Base-by-base conservation (phyloP, 495 filamentous ascomycete genomes). In the Neurospora sp. region DNA sequence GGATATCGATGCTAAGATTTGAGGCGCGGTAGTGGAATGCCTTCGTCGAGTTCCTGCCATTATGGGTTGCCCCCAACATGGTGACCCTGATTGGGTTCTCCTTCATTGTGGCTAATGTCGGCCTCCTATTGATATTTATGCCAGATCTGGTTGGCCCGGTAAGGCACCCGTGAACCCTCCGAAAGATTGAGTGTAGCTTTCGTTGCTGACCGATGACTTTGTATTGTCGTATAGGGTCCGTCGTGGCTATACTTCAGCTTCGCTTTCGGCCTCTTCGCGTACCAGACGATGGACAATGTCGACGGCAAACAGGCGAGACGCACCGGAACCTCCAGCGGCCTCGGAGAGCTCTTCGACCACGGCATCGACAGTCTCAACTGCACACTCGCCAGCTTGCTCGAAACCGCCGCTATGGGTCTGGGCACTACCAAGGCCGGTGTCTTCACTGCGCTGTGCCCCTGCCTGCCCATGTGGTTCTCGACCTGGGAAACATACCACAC, bases 401-500 rank as follows among this genome's bases (percentile, higher is more conserved):
- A 97, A 81, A 94, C 92, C 9, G 94, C 93, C 12, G 94, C 94
- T 20, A 92, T 99, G 91, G 96, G 94, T 37, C 85, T 96, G 41
- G 96, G 96, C 45, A 87, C 92, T 9, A 91, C 90, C 9, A 87
- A 88, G 71, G 87, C 93, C 8, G 96, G 96, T 75, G 91, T 94
- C 65, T 96, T 96, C 79, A 99, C 96, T 1, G 94, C 94, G 14
- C 82, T 98, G 44, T 88, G 94, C 70, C 96, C 96, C 2, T 96
- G 93, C 75, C 83, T 99, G 9, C 93, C 96, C 31, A 99, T 99
- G 96, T 98, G 97, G 85, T 97, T 98, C 84, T 98, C 94, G 6
- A 99, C 96, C 8, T 99, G 96, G 96, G 96, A 99, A 81, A 99
- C 96, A 3, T 99, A 97, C 80, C 96, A 99, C 82, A 97, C 96